Evolutionary conservation across 306 rosid genomes (phyloP).

Genomic region (Parietaria judaica): DNA sequence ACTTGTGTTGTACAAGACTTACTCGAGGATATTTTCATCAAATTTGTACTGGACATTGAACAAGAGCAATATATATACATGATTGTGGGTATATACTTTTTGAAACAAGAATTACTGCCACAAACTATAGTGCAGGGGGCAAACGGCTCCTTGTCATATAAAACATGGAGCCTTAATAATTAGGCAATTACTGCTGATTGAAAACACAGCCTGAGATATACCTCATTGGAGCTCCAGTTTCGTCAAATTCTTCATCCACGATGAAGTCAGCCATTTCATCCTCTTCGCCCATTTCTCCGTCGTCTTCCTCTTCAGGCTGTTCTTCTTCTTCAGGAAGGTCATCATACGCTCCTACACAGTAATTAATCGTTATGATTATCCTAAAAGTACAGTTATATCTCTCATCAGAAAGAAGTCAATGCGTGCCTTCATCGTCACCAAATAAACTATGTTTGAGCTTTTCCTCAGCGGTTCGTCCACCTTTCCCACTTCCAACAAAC

Average conservation of each 20-base stretch:
- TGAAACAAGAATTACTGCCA: no score
- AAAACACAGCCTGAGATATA: slow-evolving; percentile 11
- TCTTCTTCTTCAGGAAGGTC: slow-evolving; percentile 95
- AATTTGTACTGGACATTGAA: no score
- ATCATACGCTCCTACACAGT: slow-evolving; percentile 59
- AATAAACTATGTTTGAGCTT: slow-evolving; percentile 79
- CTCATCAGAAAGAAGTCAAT: background rate
- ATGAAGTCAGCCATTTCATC: slow-evolving; percentile 99
- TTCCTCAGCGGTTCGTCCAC: slow-evolving; percentile 88
- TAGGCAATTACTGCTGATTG: no score
- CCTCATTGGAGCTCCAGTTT: slow-evolving; percentile 74
- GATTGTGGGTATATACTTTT: no score
- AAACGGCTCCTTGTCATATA: no score
- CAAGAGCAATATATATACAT: no score
- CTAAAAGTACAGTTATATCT: background rate
- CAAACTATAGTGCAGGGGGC: no score
- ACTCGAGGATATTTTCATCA: no score
- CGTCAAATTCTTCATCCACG: slow-evolving; percentile 87
- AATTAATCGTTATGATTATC: slow-evolving; percentile 1
- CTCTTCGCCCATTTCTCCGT: slow-evolving; percentile 84
- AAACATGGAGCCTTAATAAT: no score
- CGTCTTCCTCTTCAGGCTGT: slow-evolving; percentile 83
- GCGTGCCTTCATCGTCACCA: slow-evolving; percentile 83
- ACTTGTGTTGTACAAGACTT: no score
- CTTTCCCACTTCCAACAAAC: slow-evolving; percentile 69